Evolutionary conservation across 441 rosid genomes (phyloP), one percentile per base, ranked within the genome.

Genomic region (Gossypium davidsonii): DNA sequence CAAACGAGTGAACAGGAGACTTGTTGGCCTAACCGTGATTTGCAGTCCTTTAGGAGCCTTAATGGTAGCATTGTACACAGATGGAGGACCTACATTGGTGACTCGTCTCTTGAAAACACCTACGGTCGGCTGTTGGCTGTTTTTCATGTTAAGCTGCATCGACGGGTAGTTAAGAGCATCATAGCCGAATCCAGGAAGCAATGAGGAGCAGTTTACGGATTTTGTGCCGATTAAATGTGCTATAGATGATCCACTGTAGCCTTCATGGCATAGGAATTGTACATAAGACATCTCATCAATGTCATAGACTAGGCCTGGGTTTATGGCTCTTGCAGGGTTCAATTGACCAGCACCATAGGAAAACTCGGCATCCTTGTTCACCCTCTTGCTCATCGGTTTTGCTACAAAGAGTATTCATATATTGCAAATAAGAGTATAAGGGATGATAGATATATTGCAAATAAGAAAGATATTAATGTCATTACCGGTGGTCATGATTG

Each of bases 81-180:
- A 83, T 12, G 48, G 57, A 21, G 79, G 78, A 5, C 94, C 94
- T 14, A 87, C 91, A 74, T 89, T 87, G 57, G 91, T 89, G 61
- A 89, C 91, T 28, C 81, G 82, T 76, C 94, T 73, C 46, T 68
- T 76, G 76, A 89, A 89, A 70, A 83, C 80, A 15, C 78, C 85
- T 9, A 73, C 7, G 3, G 83, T 85, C 3, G 79, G 77, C 7
- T 71, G 53, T 66, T 72, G 74, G 52, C 56, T 61, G 5, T 55
- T 23, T 64, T 73, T 73, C 80, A 79, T 25, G 46, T 75, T 49
- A 17, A 89, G 84, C 39, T 93, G 98, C 74, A 89, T 83, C 0
- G 91, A 82, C 53, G 91, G 91, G 80, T 89, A 89, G 80, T 89
- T 89, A 28, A 89, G 80, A 21, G 88, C 80, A 66, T 89, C 91